Base-by-base conservation (phyloP, 495 filamentous ascomycete genomes). In the Lophiostoma macrostomum region DNA sequence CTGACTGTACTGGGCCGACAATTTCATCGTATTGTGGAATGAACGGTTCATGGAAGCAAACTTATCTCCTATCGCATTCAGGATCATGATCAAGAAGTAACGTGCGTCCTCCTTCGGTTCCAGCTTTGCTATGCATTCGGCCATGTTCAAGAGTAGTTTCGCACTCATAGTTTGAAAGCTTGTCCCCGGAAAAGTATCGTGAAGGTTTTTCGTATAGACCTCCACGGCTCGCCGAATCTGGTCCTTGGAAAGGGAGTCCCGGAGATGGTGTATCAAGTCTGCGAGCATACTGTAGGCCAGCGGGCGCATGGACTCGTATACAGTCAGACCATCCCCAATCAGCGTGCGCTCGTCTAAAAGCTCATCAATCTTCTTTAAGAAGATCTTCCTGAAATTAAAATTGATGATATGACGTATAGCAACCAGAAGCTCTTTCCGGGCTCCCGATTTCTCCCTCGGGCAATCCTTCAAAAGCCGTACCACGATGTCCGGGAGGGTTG, bases 111-210 rank as follows among this genome's bases (percentile, higher is more conserved):
- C 80, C 69, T 96, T 97, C 62, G 96, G 84, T 13, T 83, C 84
- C 46, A 99, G 76, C 65, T 86, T 88, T 0, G 91, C 89, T 59
- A 99, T 99, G 67, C 86, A 91, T 63, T 97, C 94, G 0, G 93
- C 93, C 87, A 99, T 88, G 68, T 99, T 99, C 43, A 99, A 71
- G 2, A 99, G 73, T 3, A 99, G 74, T 67, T 97, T 99, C 3
- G 94, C 94, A 63, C 93, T 97, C 94, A 99, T 99, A 0, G 94
- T 99, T 68, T 99, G 94, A 67, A 97, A 99, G 68, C 93, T 97
- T 4, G 94, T 97, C 12, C 94, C 94, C 1, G 94, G 94, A 60
- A 96, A 95, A 54, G 87, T 87, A 66, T 97, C 94, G 59, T 95
- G 91, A 19, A 99, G 76, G 58, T 97, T 97, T 61, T 87, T 90